A percentile compares a stretch with the other conserved stretches of the same genome.
These are phyloP conservation scores for Isoetes taiwanensis DNA, from an alignment of 75 land plant species.

Conservation along the genomic window DNA sequence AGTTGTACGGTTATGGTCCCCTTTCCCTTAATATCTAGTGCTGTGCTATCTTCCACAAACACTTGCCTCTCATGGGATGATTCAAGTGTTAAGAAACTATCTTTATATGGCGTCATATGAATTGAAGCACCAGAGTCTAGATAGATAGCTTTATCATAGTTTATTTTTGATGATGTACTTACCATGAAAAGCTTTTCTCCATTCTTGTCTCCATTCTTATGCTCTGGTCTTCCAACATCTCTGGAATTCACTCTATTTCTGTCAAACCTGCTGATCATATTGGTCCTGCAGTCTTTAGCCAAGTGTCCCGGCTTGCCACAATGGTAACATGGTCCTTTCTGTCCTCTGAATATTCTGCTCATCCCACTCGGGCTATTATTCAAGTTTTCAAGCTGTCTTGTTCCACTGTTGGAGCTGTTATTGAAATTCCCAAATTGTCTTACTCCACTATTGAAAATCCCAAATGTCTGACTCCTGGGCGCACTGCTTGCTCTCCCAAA, in stretches of 20 bases:
- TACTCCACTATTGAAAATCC: neutral
- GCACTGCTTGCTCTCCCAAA: neutral
- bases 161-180: neutral
- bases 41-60: too few relatives aligned
- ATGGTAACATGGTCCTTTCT: neutral
- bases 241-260: too few relatives aligned
- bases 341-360: neutral
- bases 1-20: too few relatives aligned
- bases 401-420: neutral
- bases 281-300: neutral
- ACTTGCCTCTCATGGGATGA: too few relatives aligned
- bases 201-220: too few relatives aligned
- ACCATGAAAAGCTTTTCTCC: neutral
- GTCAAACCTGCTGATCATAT: too few relatives aligned
- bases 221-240: too few relatives aligned
- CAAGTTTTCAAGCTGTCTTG: neutral
- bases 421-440: too few relatives aligned
- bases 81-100: too few relatives aligned
- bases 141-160: neutral
- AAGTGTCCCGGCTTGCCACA: conserved; percentile 5
- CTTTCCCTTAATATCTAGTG: too few relatives aligned
- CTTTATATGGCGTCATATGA: neutral
- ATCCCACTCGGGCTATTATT: neutral
- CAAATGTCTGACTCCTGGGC: neutral
- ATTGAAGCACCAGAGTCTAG: conserved; percentile 5